Base-by-base conservation (phyloP, 176 grass and related monocot species). In the Oryza glumipatula region DNA sequence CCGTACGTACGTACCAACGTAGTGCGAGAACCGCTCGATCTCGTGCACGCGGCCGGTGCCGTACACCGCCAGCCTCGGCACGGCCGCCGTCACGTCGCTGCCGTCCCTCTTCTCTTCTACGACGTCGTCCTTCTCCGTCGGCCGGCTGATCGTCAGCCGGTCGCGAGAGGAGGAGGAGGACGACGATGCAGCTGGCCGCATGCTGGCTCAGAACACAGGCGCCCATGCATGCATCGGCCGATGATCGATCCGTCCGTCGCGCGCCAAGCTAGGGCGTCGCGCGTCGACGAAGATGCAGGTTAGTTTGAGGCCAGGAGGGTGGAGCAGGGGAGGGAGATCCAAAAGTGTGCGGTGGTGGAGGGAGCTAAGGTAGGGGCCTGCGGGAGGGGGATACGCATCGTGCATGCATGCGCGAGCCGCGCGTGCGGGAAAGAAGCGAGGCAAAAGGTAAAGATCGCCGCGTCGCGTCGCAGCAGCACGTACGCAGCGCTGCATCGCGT, bases 1-100 rank as follows among this genome's bases (percentile, higher is more conserved):
- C 56, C 76, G 72, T 95, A 99, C 76, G 72, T 95, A 99, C 76
- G 72, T 98, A 99, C 96, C 93, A 61, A 96, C 93, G 70, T 99
- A 99, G 26, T 86, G 89, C 8, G 90, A 85, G 85, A 96, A 99
- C 7, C 84, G 87, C 77, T 99, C 93, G 44, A 96, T 86, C 79
- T 99, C 78, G 67, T 85, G 88, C 81, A 82, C 63, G 36, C 82
- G 81, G 46, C 93, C 85, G 51, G 56, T 87, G 43, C 69, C 88
- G n/a, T 85, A 74, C 36, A 87, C 68, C 19, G 83, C 46, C 66
- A 99, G 84, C 43, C 63, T 72, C 10, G 93, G 96, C 90, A 94
- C 81, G 79, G 73, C 38, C 58, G 32, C 48, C 21, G 64, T 68
- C 24, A 9, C 35, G 41, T 30, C 13, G 2, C 38, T 5, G 2